Evolutionary conservation across 108 stramenopile species (phyloP).

Genomic region (Nitzschia sp.): DNA sequence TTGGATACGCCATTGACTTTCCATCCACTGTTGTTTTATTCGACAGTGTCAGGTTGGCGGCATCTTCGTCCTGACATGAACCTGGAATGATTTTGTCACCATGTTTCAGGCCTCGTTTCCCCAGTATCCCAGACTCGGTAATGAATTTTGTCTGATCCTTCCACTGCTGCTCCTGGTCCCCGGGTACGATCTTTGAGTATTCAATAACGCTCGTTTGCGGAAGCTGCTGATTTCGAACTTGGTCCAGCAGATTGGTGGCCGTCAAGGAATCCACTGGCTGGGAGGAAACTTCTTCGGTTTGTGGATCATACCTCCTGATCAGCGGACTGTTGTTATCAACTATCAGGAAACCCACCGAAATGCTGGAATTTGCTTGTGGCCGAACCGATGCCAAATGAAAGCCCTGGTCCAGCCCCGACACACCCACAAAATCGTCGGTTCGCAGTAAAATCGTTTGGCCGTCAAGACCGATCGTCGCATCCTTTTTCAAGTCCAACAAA

Average conservation of each 20-base stretch:
- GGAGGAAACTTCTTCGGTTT: constrained; percentile 80
- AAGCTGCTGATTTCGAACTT: constrained; percentile 31
- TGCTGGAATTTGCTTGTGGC: background rate
- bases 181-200: constrained; percentile 53
- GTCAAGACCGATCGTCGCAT: constrained; percentile 40
- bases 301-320: constrained; percentile 61
- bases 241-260: constrained; percentile 40
- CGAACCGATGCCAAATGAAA: constrained; percentile 52
- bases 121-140: background rate
- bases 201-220: constrained; percentile 34
- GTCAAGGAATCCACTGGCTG: constrained; percentile 55
- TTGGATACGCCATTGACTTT: constrained; percentile 51
- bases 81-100: constrained; percentile 76
- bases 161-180: constrained; percentile 21
- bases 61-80: constrained; percentile 30
- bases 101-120: constrained; percentile 23
- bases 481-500: constrained; percentile 46
- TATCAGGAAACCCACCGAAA: constrained; percentile 33
- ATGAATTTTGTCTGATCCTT: constrained; percentile 30
- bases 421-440: constrained; percentile 61
- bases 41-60: background rate
- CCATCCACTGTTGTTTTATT: constrained; percentile 37
- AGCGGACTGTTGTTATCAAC: constrained; percentile 26
- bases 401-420: constrained; percentile 2
- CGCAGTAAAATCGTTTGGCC: constrained; percentile 38